Conservation (phyloP, 2,329 filamentous ascomycete genomes). For the Colletotrichum orchidophilum region DNA sequence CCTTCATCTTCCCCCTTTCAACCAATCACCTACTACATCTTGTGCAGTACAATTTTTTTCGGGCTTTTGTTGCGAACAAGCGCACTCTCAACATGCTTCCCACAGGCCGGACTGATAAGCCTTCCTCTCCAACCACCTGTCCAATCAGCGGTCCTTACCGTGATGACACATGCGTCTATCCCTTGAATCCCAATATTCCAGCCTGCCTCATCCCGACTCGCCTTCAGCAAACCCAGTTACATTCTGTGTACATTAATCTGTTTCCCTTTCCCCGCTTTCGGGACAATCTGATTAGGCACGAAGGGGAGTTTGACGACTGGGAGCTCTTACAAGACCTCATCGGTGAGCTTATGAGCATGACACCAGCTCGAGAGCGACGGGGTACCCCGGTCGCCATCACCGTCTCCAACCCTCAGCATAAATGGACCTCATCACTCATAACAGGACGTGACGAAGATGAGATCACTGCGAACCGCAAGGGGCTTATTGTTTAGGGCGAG, state of each 20-base stretch:
- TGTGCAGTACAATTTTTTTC: conserved; percentile 25
- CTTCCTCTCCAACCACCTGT: background rate
- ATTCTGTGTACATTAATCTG: conserved; percentile 27
- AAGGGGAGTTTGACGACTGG: conserved; percentile 16
- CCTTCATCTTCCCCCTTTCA: conserved; percentile 1
- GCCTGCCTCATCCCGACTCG: conserved; percentile 10
- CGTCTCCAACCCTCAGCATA: background rate
- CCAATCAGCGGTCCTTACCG: conserved; percentile 15
- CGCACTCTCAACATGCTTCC: conserved; percentile 12
- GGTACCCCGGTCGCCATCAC: background rate
- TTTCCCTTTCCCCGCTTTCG: conserved; percentile 24
- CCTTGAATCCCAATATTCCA: conserved; percentile 28
- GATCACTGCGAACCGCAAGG: conserved; percentile 18
- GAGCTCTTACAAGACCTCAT: conserved; percentile 20
- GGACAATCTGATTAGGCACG: conserved; percentile 27
- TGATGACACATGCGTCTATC: conserved; percentile 12
- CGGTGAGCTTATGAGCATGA: conserved; percentile 9
- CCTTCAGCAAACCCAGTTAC: conserved; percentile 2
- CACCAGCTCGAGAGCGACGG: background rate
- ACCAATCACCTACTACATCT: conserved; percentile 28
- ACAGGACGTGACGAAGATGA: background rate
- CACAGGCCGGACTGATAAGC: background rate
- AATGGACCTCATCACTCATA: background rate
- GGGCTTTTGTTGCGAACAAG: conserved; percentile 18
- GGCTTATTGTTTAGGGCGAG: conserved; percentile 39